A percentile compares a stretch with the other conserved stretches of the same genome.
Evolutionary conservation across 116 monocot species (phyloP).

Genomic region (Phalaenopsis hybrid): DNA sequence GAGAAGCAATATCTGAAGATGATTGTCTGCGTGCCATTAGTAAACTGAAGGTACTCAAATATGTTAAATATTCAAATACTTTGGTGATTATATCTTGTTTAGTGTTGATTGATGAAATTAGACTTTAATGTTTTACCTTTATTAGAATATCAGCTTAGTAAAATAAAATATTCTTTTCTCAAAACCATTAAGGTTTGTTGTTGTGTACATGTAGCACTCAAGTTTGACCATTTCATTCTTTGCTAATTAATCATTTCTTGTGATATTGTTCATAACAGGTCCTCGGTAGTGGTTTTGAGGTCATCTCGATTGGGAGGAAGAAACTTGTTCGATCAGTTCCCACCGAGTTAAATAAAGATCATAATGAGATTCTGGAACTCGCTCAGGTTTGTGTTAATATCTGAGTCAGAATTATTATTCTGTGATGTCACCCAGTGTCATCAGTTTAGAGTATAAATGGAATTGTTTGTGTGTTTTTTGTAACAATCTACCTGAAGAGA

Average conservation of each 20-base stretch:
- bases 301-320: slow-evolving; percentile 77
- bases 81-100: background rate
- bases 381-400: slow-evolving; percentile 65
- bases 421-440: background rate
- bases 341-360: slow-evolving; percentile 97
- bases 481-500: no score
- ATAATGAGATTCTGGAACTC: slow-evolving; percentile 92
- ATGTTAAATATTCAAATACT: background rate
- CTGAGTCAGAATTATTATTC: background rate
- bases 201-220: background rate
- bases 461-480: background rate
- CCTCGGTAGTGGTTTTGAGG: slow-evolving; percentile 91
- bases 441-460: background rate
- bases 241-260: slow-evolving; percentile 4
- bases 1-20: slow-evolving; percentile 83
- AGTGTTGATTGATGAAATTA: background rate
- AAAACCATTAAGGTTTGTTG: no score
- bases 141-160: background rate
- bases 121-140: background rate
- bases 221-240: background rate
- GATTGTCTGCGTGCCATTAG: slow-evolving; percentile 95
- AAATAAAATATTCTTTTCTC: background rate
- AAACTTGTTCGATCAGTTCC: slow-evolving; percentile 93
- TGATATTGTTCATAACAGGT: slow-evolving; percentile 27
- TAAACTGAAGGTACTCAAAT: slow-evolving; percentile 70